Conservation (phyloP, 2,329 filamentous ascomycete genomes). For the Ambrosiella beaveri region DNA sequence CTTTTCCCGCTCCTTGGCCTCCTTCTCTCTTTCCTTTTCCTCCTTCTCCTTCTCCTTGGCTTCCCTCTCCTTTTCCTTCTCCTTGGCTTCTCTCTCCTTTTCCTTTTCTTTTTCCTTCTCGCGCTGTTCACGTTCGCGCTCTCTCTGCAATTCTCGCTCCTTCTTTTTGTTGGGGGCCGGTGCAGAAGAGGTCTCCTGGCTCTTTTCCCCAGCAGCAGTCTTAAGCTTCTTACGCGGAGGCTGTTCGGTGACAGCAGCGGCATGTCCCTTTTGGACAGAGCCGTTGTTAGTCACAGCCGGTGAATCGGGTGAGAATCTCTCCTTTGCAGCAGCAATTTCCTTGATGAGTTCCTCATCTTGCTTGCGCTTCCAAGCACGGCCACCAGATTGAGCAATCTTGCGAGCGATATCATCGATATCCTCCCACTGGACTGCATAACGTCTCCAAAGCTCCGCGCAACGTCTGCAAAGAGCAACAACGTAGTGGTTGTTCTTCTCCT, state of each 20-base stretch:
- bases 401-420: constrained; percentile 80
- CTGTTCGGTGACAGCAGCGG: constrained; percentile 21
- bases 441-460: constrained; percentile 85
- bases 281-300: constrained; percentile 11
- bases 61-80: constrained; percentile 4
- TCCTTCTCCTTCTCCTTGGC: not conserved
- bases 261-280: constrained; percentile 13
- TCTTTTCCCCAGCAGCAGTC: constrained; percentile 27
- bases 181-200: constrained; percentile 27
- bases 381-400: constrained; percentile 64
- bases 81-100: constrained; percentile 22
- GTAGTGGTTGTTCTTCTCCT: constrained; percentile 60
- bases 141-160: not conserved
- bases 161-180: constrained; percentile 27
- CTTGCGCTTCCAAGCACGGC: constrained; percentile 70
- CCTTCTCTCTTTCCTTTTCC: constrained; percentile 5
- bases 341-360: constrained; percentile 82
- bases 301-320: constrained; percentile 19
- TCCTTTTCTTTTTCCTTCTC: constrained; percentile 8
- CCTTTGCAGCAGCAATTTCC: constrained; percentile 49
- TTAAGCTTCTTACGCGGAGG: constrained; percentile 47
- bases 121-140: not conserved
- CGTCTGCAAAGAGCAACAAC: constrained; percentile 74
- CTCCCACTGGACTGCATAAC: constrained; percentile 92
- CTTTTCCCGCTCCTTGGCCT: constrained; percentile 22